These are phyloP conservation scores for Aspergillus eucalypticola DNA, from an alignment of 2,329 filamentous ascomycete species.

Conservation along the genomic window DNA sequence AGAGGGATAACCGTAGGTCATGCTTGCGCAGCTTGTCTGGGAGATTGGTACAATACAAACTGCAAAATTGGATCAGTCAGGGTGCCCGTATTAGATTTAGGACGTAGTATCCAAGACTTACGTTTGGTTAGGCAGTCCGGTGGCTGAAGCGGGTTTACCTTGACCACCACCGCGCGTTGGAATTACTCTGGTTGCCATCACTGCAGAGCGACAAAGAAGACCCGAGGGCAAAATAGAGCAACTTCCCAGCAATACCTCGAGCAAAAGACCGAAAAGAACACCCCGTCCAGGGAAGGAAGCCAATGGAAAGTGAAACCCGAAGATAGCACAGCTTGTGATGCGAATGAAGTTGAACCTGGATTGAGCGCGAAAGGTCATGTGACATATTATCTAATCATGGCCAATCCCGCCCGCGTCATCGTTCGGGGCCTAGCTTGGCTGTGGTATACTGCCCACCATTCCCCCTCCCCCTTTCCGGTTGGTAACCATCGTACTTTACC, in stretches of 20 bases:
- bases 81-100: not conserved
- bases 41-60: conserved; percentile 86
- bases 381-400: conserved; percentile 22
- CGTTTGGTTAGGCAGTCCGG: conserved; percentile 75
- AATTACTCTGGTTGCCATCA: conserved; percentile 43
- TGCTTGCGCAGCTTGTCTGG: conserved; percentile 87
- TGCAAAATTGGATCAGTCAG: conserved; percentile 43
- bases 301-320: not conserved
- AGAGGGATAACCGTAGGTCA: conserved; percentile 82
- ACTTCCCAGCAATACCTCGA: not conserved
- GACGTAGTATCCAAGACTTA: conserved; percentile 45
- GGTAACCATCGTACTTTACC: conserved; percentile 5
- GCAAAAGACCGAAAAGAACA: not conserved
- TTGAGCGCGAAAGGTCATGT: conserved; percentile 19
- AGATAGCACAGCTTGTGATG: conserved; percentile 1
- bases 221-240: not conserved
- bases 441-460: not conserved
- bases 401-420: conserved; percentile 22
- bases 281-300: not conserved
- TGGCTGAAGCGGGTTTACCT: conserved; percentile 29
- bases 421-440: not conserved
- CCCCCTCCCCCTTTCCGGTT: not conserved
- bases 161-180: conserved; percentile 41
- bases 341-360: not conserved
- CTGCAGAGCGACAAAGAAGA: conserved; percentile 3